Conservation (phyloP, 306 rosid species). For the Begonia fuchsioides region DNA sequence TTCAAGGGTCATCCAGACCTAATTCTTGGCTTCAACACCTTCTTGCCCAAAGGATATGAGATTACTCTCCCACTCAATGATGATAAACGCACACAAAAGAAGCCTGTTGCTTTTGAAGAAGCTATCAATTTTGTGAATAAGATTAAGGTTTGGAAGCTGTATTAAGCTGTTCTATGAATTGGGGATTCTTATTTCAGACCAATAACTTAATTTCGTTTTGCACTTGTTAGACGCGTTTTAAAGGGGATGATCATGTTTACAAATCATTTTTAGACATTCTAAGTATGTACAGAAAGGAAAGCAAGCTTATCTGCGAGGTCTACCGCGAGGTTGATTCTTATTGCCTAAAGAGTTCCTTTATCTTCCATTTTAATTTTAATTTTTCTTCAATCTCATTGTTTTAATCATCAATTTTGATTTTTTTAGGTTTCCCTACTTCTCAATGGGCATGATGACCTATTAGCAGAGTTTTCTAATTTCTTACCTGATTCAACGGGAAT, state of each 20-base stretch:
- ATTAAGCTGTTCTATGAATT: not conserved
- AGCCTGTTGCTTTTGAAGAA: slow-evolving; percentile 89
- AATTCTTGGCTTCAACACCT: slow-evolving; percentile 92
- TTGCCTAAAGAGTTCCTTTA: not conserved
- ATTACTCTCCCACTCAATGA: slow-evolving; percentile 61
- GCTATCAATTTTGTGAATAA: slow-evolving; percentile 94
- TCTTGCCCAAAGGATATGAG: slow-evolving; percentile 93
- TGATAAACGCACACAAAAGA: slow-evolving; percentile 66
- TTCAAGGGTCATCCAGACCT: slow-evolving; percentile 86
- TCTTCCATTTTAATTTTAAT: not conserved
- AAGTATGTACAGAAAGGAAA: slow-evolving; percentile 96
- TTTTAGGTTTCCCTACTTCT: slow-evolving; percentile 69
- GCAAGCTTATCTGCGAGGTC: slow-evolving; percentile 79
- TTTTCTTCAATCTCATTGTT: slow-evolving; percentile 4
- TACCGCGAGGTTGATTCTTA: slow-evolving; percentile 54
- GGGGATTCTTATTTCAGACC: slow-evolving; percentile 5
- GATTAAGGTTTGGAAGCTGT: slow-evolving; percentile 55
- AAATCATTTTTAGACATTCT: slow-evolving; percentile 90
- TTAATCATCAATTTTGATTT: slow-evolving; percentile 6
- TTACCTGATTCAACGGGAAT: slow-evolving; percentile 72
- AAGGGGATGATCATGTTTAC: slow-evolving; percentile 72
- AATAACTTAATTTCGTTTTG: slow-evolving; percentile 5
- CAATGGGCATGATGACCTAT: slow-evolving; percentile 67
- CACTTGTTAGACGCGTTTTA: slow-evolving; percentile 65
- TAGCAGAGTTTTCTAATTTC: slow-evolving; percentile 83